Conservation (phyloP, 352 stramenopile species). For the Phytophthora citrophthora region DNA sequence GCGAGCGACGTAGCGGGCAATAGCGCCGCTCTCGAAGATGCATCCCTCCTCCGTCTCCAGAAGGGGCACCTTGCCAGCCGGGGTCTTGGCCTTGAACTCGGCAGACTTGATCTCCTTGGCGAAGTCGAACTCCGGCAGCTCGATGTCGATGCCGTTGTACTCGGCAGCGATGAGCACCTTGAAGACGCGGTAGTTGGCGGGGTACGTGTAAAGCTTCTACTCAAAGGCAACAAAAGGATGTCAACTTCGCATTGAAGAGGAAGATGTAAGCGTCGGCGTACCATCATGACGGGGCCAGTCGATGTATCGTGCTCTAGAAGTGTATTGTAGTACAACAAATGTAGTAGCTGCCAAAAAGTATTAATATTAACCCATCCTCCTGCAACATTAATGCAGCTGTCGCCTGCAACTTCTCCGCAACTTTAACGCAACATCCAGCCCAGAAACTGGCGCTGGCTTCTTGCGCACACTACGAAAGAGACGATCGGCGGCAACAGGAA, state of each 20-base stretch:
- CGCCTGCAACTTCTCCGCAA: neutral
- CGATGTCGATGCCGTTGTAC: conserved; percentile 91
- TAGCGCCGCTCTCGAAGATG: conserved; percentile 93
- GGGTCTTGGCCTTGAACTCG: conserved; percentile 89
- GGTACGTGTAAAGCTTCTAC: conserved; percentile 90
- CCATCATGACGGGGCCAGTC: conserved; percentile 11
- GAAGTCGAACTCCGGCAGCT: conserved; percentile 80
- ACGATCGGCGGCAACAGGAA: conserved; percentile 29
- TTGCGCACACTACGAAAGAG: conserved; percentile 35
- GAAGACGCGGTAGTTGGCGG: conserved; percentile 93
- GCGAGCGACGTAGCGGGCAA: conserved; percentile 92
- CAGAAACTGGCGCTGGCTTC: conserved; percentile 29
- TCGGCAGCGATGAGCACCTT: conserved; percentile 95
- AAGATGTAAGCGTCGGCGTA: neutral
- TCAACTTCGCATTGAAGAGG: neutral
- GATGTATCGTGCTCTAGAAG: too few relatives aligned
- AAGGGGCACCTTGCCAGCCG: conserved; percentile 86
- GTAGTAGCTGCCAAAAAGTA: too few relatives aligned
- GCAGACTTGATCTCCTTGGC: conserved; percentile 64
- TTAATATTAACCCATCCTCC: too few relatives aligned
- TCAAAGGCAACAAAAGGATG: conserved; percentile 1
- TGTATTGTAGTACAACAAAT: too few relatives aligned
- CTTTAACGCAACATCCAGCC: conserved; percentile 5
- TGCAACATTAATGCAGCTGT: too few relatives aligned
- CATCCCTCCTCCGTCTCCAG: conserved; percentile 86